Conservation (phyloP, 306 rosid species). For the Lagenaria siceraria region DNA sequence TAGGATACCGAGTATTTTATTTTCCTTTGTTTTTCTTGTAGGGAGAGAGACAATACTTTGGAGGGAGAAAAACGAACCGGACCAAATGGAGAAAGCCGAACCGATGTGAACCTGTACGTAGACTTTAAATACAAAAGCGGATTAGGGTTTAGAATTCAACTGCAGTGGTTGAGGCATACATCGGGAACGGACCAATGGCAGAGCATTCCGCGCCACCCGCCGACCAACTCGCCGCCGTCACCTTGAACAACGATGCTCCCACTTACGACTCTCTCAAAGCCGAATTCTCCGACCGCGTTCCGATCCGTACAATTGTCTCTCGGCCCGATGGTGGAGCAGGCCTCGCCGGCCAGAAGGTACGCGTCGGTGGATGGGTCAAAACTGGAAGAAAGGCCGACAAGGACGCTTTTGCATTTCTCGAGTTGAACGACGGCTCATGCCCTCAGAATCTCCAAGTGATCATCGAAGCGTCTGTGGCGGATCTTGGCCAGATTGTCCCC, state of each 20-base stretch:
- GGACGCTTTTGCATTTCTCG: slow-evolving; percentile 83
- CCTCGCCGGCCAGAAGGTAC: slow-evolving; percentile 40
- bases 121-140: not conserved
- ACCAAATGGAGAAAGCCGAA: not conserved
- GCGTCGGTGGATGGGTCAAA: slow-evolving; percentile 92
- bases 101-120: not conserved
- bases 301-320: slow-evolving; percentile 44
- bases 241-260: slow-evolving; percentile 10
- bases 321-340: slow-evolving; percentile 71
- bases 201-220: slow-evolving; percentile 29
- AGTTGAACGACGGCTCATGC: slow-evolving; percentile 78
- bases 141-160: not conserved
- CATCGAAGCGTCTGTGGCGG: slow-evolving; percentile 56
- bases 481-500: slow-evolving; percentile 61
- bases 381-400: slow-evolving; percentile 92
- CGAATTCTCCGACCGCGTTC: slow-evolving; percentile 72
- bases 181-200: slow-evolving; percentile 25
- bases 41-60: not conserved
- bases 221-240: slow-evolving; percentile 33
- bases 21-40: too few species aligned
- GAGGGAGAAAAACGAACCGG: not conserved
- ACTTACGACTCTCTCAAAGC: slow-evolving; percentile 20
- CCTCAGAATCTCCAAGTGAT: slow-evolving; percentile 77
- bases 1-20: too few species aligned
- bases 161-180: not conserved